Evolutionary conservation across 495 filamentous ascomycete species (phyloP).

Genomic region (Aspergillus mulundensis): DNA sequence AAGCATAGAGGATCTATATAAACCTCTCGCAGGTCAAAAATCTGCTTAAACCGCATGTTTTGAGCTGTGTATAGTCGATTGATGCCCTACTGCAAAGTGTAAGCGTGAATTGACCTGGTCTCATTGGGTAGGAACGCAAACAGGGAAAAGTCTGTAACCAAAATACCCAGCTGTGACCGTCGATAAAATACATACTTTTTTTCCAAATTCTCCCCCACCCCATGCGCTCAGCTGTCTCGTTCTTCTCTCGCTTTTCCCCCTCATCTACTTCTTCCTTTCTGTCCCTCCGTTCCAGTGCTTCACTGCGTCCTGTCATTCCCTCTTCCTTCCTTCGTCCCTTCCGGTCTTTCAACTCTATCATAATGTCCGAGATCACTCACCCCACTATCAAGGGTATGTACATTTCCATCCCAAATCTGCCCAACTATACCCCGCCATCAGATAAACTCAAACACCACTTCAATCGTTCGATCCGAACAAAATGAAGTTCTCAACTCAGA

Average conservation of each 20-base stretch:
- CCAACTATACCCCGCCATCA: conserved; percentile 23
- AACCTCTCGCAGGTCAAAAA: background rate
- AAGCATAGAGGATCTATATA: background rate
- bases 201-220: conserved; percentile 17
- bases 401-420: conserved; percentile 19
- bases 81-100: background rate
- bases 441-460: background rate
- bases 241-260: conserved; percentile 12
- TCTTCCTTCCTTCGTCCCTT: conserved; percentile 9
- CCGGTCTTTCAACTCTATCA: conserved; percentile 25
- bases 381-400: conserved; percentile 57
- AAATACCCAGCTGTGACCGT: conserved; percentile 11
- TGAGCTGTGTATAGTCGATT: background rate
- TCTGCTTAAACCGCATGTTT: background rate
- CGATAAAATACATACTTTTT: conserved; percentile 15
- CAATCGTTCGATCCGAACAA: background rate
- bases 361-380: conserved; percentile 55
- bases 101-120: conserved; percentile 4
- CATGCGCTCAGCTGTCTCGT: conserved; percentile 26
- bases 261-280: conserved; percentile 16
- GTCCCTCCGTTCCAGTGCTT: conserved; percentile 13
- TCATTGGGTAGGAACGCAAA: conserved; percentile 4
- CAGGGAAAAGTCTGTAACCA: background rate
- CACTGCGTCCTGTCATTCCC: conserved; percentile 21
- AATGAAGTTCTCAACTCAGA: background rate